A percentile compares a stretch with the other conserved stretches of the same genome.
phyloP scores from a whole-genome alignment of 768 basidiomycete genomes.

The Asterophora lycoperdoides region DNA sequence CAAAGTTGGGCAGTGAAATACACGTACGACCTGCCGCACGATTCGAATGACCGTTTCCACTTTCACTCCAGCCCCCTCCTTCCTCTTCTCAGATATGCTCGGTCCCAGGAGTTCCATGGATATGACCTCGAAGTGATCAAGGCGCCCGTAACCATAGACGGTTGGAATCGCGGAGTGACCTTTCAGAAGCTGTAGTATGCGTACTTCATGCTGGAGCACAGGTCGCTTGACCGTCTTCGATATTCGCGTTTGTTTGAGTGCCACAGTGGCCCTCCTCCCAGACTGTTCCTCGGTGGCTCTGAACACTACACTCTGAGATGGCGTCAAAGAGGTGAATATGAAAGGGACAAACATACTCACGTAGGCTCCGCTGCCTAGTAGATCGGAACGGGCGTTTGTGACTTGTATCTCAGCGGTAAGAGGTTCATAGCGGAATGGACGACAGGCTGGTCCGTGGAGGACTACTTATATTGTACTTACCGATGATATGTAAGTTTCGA shows the following conservation, averaged over 20 bases:
- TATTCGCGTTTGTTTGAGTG: conserved; percentile 30
- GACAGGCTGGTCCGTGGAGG: too few species aligned
- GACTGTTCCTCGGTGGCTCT: conserved; percentile 19
- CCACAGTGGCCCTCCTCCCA: conserved; percentile 14
- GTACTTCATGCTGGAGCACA: conserved; percentile 26
- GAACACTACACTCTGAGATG: conserved; percentile 20
- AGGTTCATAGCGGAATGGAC: too few species aligned
- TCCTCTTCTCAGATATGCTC: conserved; percentile 15
- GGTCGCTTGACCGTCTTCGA: conserved; percentile 26
- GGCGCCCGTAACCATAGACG: conserved; percentile 26
- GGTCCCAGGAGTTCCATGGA: conserved; percentile 28
- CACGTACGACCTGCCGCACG: conserved; percentile 21
- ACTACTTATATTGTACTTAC: too few species aligned
- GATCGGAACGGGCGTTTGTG: too few species aligned
- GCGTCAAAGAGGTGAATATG: background rate
- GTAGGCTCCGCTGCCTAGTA: background rate
- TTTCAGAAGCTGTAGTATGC: conserved; percentile 24
- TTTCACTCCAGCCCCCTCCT: conserved; percentile 15
- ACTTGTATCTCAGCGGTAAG: too few species aligned
- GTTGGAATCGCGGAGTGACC: conserved; percentile 29
- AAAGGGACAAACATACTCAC: background rate
- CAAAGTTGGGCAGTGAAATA: background rate
- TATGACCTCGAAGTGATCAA: conserved; percentile 32
- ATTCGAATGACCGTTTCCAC: conserved; percentile 22
- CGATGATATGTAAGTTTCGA: too few species aligned